A percentile compares a stretch with the other conserved stretches of the same genome.
Evolutionary conservation across 192 early-diverging fungal genomes (phyloP).

Genomic region (Coemansia sp.): DNA sequence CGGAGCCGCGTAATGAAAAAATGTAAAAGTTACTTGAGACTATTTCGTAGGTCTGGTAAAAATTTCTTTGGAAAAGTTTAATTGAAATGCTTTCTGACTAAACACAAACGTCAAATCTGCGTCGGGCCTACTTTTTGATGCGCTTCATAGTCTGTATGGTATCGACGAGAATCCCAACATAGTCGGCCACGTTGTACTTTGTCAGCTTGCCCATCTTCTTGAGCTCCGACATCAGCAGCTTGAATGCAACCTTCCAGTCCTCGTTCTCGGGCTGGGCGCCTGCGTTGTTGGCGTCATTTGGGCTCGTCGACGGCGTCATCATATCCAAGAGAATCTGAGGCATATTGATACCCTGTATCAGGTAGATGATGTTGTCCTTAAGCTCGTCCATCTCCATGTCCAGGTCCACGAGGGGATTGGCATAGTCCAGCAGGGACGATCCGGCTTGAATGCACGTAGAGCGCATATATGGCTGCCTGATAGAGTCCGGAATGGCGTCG

Average conservation of each 20-base stretch:
- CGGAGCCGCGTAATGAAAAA: too few species aligned
- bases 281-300: neutral
- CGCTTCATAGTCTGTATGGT: constrained; percentile 23
- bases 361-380: constrained; percentile 37
- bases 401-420: neutral
- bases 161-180: constrained; percentile 36
- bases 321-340: constrained; percentile 33
- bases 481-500: neutral
- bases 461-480: neutral
- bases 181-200: constrained; percentile 42
- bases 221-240: constrained; percentile 27
- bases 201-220: constrained; percentile 36
- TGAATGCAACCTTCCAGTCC: constrained; percentile 12
- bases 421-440: constrained; percentile 5
- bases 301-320: constrained; percentile 15
- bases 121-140: neutral
- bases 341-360: constrained; percentile 43
- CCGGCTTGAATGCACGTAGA: neutral
- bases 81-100: neutral
- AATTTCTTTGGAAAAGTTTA: neutral
- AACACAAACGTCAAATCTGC: neutral
- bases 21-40: too few species aligned
- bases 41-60: too few species aligned
- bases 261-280: neutral
- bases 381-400: constrained; percentile 30